Evolutionary conservation across 1,139 yeast genomes (phyloP).

Genomic region (Taphrina pruni): DNA sequence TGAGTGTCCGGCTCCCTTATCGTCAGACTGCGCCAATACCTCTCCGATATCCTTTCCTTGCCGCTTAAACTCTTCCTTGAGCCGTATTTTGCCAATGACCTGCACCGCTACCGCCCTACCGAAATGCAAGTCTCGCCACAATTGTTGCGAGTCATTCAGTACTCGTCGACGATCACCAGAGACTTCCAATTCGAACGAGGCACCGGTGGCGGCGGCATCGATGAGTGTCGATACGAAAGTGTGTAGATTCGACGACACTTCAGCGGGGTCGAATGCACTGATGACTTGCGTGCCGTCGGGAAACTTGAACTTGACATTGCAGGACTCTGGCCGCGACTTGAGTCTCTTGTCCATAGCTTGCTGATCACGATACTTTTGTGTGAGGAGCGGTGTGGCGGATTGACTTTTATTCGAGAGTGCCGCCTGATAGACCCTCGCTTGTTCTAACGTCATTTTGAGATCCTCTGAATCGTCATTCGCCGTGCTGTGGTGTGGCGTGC

Average conservation of each 20-base stretch:
- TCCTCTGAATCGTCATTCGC: constrained; percentile 14
- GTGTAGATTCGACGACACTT: constrained; percentile 11
- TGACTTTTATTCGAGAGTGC: constrained; percentile 8
- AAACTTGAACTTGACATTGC: constrained; percentile 30
- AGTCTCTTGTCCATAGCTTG: constrained; percentile 23
- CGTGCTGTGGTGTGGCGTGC: constrained; percentile 8
- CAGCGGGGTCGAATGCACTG: constrained; percentile 20
- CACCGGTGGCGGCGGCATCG: not conserved
- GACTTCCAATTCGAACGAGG: not conserved
- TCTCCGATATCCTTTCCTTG: constrained; percentile 23
- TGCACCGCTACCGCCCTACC: constrained; percentile 12
- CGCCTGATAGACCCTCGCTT: constrained; percentile 24
- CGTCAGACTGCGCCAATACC: constrained; percentile 5
- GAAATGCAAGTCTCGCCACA: constrained; percentile 20
- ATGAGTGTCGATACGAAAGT: not conserved
- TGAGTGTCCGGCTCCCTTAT: not conserved
- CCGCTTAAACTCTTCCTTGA: constrained; percentile 17
- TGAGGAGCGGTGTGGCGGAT: constrained; percentile 13
- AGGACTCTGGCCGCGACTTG: constrained; percentile 17
- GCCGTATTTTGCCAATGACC: constrained; percentile 21
- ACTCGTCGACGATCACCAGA: constrained; percentile 8
- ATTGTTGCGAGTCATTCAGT: not conserved
- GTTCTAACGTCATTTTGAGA: constrained; percentile 17
- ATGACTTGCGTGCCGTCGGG: constrained; percentile 35
- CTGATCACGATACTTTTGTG: constrained; percentile 18